phyloP scores from a whole-genome alignment of 2,329 filamentous ascomycete genomes.

The Paecilomyces variotii region DNA sequence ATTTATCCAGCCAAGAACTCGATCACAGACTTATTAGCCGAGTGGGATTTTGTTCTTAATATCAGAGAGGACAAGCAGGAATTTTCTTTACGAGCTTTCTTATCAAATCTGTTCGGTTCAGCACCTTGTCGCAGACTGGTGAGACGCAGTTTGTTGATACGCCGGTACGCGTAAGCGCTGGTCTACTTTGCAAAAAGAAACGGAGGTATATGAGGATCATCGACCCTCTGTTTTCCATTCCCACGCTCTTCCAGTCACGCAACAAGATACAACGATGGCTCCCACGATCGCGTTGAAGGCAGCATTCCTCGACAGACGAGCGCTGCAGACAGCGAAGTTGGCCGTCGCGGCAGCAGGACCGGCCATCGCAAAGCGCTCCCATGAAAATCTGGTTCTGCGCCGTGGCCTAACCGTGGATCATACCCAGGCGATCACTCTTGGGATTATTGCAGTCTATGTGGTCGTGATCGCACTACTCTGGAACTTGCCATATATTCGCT shows the following conservation, averaged over 20 bases:
- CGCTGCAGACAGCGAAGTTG: neutral
- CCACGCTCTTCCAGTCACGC: neutral
- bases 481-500: conserved; percentile 70
- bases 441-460: conserved; percentile 62
- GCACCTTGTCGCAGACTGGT: neutral
- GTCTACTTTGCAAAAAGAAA: neutral
- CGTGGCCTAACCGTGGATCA: conserved; percentile 56
- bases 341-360: neutral
- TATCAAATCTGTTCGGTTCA: neutral
- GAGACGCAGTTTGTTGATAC: neutral
- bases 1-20: neutral
- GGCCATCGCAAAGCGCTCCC: neutral
- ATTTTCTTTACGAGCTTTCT: neutral
- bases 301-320: neutral
- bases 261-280: neutral
- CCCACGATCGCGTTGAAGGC: neutral
- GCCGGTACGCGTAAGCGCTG: neutral
- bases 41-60: neutral
- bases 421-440: conserved; percentile 63
- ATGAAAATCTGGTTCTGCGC: conserved; percentile 29
- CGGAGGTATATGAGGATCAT: neutral
- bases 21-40: neutral
- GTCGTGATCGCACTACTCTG: conserved; percentile 68
- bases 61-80: neutral
- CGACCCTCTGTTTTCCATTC: neutral